These are phyloP conservation scores for Didymella pomorum DNA, from an alignment of 2,329 filamentous ascomycete genomes.

Conservation along the genomic window DNA sequence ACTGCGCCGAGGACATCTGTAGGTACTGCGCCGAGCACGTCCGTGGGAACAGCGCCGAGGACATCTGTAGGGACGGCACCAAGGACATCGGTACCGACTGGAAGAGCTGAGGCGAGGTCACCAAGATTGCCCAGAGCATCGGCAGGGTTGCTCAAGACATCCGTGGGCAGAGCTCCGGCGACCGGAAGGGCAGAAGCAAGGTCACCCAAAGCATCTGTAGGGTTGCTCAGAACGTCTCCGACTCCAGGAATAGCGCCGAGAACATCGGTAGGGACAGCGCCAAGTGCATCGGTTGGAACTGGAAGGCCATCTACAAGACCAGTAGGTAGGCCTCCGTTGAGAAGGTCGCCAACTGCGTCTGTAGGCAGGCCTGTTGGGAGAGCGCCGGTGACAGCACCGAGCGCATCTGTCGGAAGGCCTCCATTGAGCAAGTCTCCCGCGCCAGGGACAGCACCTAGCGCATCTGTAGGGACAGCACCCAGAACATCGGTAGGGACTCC, in stretches of 20 bases:
- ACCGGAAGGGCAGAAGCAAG: background rate
- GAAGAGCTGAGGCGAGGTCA: background rate
- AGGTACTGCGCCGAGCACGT: too few relatives aligned
- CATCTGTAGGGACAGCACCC: background rate
- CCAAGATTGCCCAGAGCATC: background rate
- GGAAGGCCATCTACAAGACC: background rate
- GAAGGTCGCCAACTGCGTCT: slow-evolving; percentile 1
- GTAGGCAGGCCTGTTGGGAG: background rate
- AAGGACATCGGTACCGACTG: slow-evolving; percentile 1
- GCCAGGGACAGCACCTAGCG: background rate
- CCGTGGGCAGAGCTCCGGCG: background rate
- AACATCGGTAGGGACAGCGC: background rate
- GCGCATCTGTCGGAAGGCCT: background rate
- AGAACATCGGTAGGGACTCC: background rate
- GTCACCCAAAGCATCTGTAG: background rate
- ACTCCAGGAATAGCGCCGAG: background rate
- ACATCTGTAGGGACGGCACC: background rate
- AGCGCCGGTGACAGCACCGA: too few relatives aligned
- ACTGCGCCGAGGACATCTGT: slow-evolving; percentile 1
- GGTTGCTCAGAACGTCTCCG: background rate
- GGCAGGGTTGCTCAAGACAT: background rate
- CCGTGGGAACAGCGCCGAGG: too few relatives aligned
- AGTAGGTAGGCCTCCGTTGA: background rate
- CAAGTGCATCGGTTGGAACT: background rate
- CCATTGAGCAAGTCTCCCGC: background rate